Evolutionary conservation across 352 stramenopile species (phyloP).

Genomic region (Saprolegnia parasitica): DNA sequence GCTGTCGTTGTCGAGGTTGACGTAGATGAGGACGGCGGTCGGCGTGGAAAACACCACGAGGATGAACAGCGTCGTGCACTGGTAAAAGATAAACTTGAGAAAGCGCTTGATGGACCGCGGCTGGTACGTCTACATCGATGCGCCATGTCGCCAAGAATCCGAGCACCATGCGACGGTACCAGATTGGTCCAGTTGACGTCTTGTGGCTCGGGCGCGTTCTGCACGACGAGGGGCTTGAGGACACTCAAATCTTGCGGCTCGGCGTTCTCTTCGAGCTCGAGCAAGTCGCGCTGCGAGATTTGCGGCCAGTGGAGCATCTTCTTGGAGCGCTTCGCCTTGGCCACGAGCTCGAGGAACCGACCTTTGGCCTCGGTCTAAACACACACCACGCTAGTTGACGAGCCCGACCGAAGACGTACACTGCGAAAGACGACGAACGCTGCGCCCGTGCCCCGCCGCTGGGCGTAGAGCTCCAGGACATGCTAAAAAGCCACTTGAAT

Average conservation of each 20-base stretch:
- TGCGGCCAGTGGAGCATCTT: background rate
- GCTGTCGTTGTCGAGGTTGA: conserved; percentile 69
- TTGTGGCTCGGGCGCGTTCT: conserved; percentile 64
- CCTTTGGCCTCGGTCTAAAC: conserved; percentile 8
- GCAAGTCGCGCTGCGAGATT: conserved; percentile 24
- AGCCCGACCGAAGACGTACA: background rate
- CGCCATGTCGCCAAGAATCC: background rate
- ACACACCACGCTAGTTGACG: background rate
- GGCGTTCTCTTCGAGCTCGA: conserved; percentile 35
- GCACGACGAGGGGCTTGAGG: conserved; percentile 40
- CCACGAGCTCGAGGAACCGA: conserved; percentile 1
- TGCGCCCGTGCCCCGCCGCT: conserved; percentile 52
- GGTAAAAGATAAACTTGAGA: conserved; percentile 41
- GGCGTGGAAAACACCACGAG: conserved; percentile 72
- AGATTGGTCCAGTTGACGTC: conserved; percentile 77
- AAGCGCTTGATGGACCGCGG: conserved; percentile 42
- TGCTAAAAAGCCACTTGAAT: conserved; percentile 4
- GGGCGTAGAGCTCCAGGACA: conserved; percentile 36
- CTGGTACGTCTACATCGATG: conserved; percentile 40
- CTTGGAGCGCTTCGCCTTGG: conserved; percentile 1
- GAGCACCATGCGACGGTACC: conserved; percentile 14
- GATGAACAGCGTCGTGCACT: conserved; percentile 48
- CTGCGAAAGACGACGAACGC: conserved; percentile 63
- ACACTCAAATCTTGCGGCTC: conserved; percentile 34
- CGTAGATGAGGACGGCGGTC: conserved; percentile 73